A percentile compares a stretch with the other conserved stretches of the same genome.
Conservation (phyloP, 2,329 filamentous ascomycete genomes). For the Scytalidium sp. region DNA sequence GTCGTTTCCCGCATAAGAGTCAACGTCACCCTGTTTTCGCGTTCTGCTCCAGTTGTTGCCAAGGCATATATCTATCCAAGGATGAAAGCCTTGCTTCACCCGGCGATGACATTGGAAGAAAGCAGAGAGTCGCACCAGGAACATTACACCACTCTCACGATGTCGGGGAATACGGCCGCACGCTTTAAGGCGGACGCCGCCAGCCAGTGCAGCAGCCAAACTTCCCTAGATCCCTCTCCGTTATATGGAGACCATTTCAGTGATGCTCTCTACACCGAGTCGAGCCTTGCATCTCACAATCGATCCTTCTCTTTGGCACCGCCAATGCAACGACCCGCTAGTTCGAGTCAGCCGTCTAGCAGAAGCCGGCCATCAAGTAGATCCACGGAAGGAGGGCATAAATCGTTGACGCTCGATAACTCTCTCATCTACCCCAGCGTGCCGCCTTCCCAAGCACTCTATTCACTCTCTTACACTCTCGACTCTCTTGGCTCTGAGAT, state of each 20-base stretch:
- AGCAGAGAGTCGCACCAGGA: not conserved
- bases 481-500: constrained; percentile 10
- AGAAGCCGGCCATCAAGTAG: not conserved
- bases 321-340: not conserved
- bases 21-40: too few species aligned
- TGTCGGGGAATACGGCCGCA: not conserved
- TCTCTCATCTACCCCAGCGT: constrained; percentile 12
- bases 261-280: constrained; percentile 2
- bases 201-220: not conserved
- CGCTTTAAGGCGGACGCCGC: not conserved
- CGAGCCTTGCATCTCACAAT: not conserved
- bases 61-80: too few species aligned
- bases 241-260: constrained; percentile 1
- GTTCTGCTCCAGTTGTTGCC: too few species aligned
- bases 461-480: constrained; percentile 11
- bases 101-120: too few species aligned
- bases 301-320: not conserved
- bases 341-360: not conserved
- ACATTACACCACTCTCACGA: not conserved
- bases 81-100: too few species aligned
- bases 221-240: not conserved
- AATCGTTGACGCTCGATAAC: constrained; percentile 8
- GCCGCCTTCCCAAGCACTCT: constrained; percentile 10
- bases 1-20: too few species aligned
- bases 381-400: not conserved